These are phyloP conservation scores for Syzygium aromaticum DNA, from an alignment of 345 rosid genomes.

Conservation along the genomic window DNA sequence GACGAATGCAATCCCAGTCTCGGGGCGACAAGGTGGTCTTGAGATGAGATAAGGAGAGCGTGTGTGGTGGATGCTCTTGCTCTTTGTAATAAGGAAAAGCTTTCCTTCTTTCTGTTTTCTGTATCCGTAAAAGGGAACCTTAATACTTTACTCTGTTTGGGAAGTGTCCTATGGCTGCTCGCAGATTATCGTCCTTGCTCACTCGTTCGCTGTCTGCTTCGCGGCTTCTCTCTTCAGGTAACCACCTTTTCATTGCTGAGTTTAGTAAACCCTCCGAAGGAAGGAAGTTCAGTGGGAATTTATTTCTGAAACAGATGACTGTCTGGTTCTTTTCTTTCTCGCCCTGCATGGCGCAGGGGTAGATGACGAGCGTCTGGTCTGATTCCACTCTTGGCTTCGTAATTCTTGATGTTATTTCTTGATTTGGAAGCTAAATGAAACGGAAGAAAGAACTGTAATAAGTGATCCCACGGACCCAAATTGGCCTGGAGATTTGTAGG, in stretches of 20 bases:
- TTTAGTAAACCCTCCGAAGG: neutral
- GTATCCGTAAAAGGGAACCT: neutral
- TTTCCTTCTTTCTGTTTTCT: neutral
- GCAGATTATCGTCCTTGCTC: constrained; percentile 19
- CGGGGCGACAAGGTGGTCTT: neutral
- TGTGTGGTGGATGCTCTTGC: neutral
- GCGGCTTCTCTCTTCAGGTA: constrained; percentile 5
- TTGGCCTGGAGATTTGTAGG: neutral
- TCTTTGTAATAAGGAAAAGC: neutral
- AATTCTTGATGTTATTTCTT: neutral
- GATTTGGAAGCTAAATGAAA: neutral
- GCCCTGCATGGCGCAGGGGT: neutral
- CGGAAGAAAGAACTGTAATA: neutral
- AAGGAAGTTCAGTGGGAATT: neutral
- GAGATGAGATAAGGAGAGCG: neutral
- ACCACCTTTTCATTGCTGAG: neutral
- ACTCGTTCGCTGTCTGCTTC: constrained; percentile 25
- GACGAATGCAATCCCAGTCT: neutral
- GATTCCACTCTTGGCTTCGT: neutral
- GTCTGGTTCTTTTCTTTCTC: neutral
- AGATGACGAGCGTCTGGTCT: neutral
- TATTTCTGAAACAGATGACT: neutral
- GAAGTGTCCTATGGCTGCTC: constrained; percentile 43
- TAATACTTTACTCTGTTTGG: neutral
- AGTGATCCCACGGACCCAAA: neutral